phyloP scores from a whole-genome alignment of 805 yeast genomes.

The Lachancea nothofagi region DNA sequence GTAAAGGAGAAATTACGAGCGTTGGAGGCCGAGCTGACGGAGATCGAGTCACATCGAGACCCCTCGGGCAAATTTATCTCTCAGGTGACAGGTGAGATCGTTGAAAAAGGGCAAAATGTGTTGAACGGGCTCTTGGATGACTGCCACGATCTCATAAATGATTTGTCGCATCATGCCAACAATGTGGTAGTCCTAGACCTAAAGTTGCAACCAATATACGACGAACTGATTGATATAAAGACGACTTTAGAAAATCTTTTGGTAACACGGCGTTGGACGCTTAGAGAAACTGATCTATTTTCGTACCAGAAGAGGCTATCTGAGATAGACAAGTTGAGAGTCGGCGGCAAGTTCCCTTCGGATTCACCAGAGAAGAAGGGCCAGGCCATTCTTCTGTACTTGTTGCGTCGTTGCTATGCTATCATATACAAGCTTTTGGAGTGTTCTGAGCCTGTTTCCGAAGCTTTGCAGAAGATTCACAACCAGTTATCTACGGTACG shows the following conservation, averaged over 20 bases:
- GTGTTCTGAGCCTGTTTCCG: slow-evolving; percentile 92
- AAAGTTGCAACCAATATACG: slow-evolving; percentile 54
- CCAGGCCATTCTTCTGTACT: slow-evolving; percentile 60
- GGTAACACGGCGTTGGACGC: slow-evolving; percentile 94
- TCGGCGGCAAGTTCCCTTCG: slow-evolving; percentile 51
- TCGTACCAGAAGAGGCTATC: slow-evolving; percentile 70
- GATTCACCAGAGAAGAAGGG: slow-evolving; percentile 41
- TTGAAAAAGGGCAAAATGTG: slow-evolving; percentile 41
- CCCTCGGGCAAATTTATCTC: slow-evolving; percentile 49
- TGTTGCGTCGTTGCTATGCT: slow-evolving; percentile 87
- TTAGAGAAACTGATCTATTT: slow-evolving; percentile 92
- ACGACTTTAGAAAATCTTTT: slow-evolving; percentile 73
- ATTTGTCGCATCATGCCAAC: slow-evolving; percentile 44
- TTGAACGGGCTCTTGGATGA: slow-evolving; percentile 77
- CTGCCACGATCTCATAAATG: slow-evolving; percentile 68
- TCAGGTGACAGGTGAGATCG: slow-evolving; percentile 31
- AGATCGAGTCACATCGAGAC: slow-evolving; percentile 47
- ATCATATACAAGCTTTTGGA: slow-evolving; percentile 83
- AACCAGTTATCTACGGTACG: slow-evolving; percentile 90
- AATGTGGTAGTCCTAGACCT: slow-evolving; percentile 40
- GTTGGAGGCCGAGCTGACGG: slow-evolving; percentile 37
- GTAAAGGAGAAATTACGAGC: slow-evolving; percentile 30
- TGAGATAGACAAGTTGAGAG: slow-evolving; percentile 66
- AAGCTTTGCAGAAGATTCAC: slow-evolving; percentile 86
- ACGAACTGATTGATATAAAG: slow-evolving; percentile 58